phyloP scores from a whole-genome alignment of 1,284 basidiomycete species.

The Cryptococcus maquisensis region DNA sequence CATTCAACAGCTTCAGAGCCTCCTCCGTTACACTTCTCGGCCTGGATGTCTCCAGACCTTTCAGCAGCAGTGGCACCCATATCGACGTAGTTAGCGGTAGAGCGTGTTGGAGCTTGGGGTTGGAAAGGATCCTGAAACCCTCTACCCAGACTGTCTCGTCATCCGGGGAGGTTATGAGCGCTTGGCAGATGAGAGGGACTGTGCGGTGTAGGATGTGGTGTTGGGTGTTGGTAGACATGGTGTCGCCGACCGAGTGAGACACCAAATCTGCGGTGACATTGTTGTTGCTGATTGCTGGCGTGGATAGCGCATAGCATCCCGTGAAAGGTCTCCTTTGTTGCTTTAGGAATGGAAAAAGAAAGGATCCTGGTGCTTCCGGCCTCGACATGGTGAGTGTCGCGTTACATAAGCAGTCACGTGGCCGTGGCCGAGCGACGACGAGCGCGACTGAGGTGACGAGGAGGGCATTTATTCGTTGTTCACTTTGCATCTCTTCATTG shows the following conservation, averaged over 20 bases:
- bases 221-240: slow-evolving; percentile 22
- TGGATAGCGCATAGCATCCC: too few relatives aligned
- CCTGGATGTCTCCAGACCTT: slow-evolving; percentile 20
- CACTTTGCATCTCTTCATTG: too few relatives aligned
- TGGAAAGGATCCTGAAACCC: slow-evolving; percentile 24
- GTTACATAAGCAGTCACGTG: too few relatives aligned
- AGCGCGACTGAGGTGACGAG: too few relatives aligned
- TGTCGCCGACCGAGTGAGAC: not conserved
- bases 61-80: slow-evolving; percentile 35
- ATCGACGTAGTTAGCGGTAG: slow-evolving; percentile 31
- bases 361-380: too few relatives aligned
- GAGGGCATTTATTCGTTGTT: too few relatives aligned
- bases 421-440: too few relatives aligned
- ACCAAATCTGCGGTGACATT: too few relatives aligned
- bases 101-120: slow-evolving; percentile 25
- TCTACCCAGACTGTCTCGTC: slow-evolving; percentile 31
- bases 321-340: too few relatives aligned
- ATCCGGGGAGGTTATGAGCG: slow-evolving; percentile 24
- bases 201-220: slow-evolving; percentile 34
- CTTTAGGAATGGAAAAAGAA: too few relatives aligned
- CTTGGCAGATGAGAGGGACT: slow-evolving; percentile 37
- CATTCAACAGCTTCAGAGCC: slow-evolving; percentile 19
- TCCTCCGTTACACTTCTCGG: slow-evolving; percentile 19
- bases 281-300: too few relatives aligned
- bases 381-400: too few relatives aligned